Evolutionary conservation across 768 basidiomycete genomes (phyloP), one percentile per base, ranked within the genome.

Genomic region (Terana coerulea): DNA sequence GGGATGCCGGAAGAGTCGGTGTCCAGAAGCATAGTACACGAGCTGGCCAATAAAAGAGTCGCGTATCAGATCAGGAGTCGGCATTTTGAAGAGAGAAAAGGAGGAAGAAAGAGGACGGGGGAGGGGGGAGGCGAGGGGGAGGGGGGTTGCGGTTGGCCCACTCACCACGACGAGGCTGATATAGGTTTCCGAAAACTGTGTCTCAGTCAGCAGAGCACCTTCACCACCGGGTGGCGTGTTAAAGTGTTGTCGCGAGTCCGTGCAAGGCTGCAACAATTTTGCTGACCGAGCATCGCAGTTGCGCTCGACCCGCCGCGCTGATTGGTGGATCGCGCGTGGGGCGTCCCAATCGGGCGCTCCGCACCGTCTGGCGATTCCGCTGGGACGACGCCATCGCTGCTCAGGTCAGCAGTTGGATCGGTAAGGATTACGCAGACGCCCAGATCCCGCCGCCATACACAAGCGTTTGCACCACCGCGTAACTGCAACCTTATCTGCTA

Each of bases 21-120:
- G 30, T 2, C 48, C 41, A 8, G 53, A 54, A 10, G 29, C 15
- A 9, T 49, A 25, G 41, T 54, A 54, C 19, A 54, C 28, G 39
- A 49, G 8, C 25, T 50, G 36, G 2, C 52, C 52, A 9, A 54
- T n/a, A 42, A 54, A 45, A 3, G 53, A 49, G 22, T 49, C 41
- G 6, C 53, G 47, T 3, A 54, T 28, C 28, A 54, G n/a, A 11
- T 43, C 40, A n/a, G 25, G 45, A 5, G 17, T 17, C 5, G 39
- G 39, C 39, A 40, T 40, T 7, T 11, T 19, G 35, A 44, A 44
- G n/a, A 25, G 24, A 35, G n/a, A n/a, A 10, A 35, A 10, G 33
- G n/a, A 10, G 33, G 11, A 35, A 35, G 33, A 35, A 35, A 35
- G 11, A n/a, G n/a, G n/a, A 35, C 33, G n/a, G 37, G 37, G 29